Percentiles rank a stretch among this genome's conserved stretches.
phyloP scores from a whole-genome alignment of 352 stramenopile species.

The Globisporangium acanthophoron region DNA sequence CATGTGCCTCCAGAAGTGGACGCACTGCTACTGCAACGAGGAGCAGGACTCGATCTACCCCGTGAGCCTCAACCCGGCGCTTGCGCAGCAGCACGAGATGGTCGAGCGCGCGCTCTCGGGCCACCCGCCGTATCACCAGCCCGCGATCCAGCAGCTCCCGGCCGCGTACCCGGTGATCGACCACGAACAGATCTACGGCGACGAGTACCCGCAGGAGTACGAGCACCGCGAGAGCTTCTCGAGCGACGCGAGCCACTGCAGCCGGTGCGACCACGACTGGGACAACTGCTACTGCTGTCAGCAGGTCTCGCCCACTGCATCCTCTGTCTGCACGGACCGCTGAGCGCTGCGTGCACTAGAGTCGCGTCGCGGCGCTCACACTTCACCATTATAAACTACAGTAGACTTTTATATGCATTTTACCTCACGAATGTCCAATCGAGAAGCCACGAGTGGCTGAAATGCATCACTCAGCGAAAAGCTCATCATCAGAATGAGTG shows the following conservation, averaged over 20 bases:
- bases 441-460: not conserved
- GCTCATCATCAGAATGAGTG: not conserved
- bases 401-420: not conserved
- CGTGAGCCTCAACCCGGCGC: conserved; percentile 20
- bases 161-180: not conserved
- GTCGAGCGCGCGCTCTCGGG: conserved; percentile 11
- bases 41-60: conserved; percentile 67
- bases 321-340: conserved; percentile 54
- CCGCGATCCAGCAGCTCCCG: conserved; percentile 3
- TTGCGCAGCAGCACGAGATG: conserved; percentile 12
- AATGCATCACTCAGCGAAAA: not conserved
- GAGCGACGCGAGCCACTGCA: conserved; percentile 59
- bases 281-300: conserved; percentile 75
- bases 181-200: conserved; percentile 4
- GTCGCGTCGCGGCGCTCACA: not conserved
- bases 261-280: conserved; percentile 60
- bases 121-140: conserved; percentile 7
- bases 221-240: conserved; percentile 29
- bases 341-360: conserved; percentile 6
- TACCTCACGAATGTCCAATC: not conserved
- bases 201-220: conserved; percentile 6
- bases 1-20: conserved; percentile 79
- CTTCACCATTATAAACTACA: not conserved
- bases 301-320: conserved; percentile 59
- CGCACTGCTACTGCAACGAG: conserved; percentile 84